These are phyloP conservation scores for Psilocybe cubensis DNA, from an alignment of 768 basidiomycete species.

Conservation along the genomic window DNA sequence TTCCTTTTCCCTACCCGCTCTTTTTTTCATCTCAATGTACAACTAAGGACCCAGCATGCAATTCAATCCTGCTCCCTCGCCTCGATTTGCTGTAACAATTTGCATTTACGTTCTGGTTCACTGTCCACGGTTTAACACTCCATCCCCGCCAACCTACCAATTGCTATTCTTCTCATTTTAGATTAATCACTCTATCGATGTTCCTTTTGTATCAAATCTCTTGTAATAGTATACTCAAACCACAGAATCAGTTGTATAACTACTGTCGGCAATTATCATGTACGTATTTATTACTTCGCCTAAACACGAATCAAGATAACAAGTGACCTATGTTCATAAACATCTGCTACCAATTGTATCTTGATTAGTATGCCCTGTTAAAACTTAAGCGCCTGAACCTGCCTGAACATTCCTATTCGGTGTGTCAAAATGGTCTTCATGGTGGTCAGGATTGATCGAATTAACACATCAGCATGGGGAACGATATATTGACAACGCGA, in stretches of 20 bases:
- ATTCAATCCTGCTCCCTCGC: not conserved
- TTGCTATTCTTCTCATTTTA: not conserved
- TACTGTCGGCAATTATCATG: not conserved
- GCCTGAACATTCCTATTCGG: too few species aligned
- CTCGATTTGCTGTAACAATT: not conserved
- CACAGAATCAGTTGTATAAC: not conserved
- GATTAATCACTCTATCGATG: not conserved
- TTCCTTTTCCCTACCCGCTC: not conserved
- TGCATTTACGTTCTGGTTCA: not conserved
- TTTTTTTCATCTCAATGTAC: not conserved
- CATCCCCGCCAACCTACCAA: not conserved
- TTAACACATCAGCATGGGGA: too few species aligned
- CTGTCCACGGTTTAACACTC: not conserved
- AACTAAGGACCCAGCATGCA: not conserved
- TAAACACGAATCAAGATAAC: not conserved
- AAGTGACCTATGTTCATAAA: too few species aligned
- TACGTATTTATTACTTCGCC: not conserved
- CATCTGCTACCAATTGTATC: not conserved
- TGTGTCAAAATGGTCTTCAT: too few species aligned
- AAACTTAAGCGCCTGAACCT: too few species aligned
- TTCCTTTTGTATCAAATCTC: not conserved
- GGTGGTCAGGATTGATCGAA: too few species aligned
- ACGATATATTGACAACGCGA: too few species aligned
- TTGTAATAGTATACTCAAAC: not conserved
- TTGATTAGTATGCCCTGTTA: too few species aligned